phyloP scores from a whole-genome alignment of 179 eudicot species.

The Silene vulgaris region DNA sequence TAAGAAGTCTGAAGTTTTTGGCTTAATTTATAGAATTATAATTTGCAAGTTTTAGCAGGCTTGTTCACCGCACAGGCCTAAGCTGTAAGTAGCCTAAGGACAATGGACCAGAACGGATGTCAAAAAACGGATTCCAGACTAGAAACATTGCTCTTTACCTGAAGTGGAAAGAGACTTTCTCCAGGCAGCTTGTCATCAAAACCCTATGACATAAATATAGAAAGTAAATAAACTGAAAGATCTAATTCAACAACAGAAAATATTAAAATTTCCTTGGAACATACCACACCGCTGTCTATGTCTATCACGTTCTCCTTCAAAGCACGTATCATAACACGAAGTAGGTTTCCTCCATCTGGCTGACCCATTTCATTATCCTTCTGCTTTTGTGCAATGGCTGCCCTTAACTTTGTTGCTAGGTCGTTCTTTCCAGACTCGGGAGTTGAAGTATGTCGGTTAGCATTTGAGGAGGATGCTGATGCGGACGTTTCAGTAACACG shows the following conservation, averaged over 20 bases:
- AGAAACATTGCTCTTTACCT: constrained; percentile 41
- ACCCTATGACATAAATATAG: constrained; percentile 41
- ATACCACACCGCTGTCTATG: constrained; percentile 81
- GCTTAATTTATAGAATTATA: background rate
- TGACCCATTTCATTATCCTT: constrained; percentile 69
- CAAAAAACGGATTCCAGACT: background rate
- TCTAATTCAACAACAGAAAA: constrained; percentile 9
- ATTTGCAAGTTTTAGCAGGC: background rate
- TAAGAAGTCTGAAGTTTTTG: background rate
- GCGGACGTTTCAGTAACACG: constrained; percentile 54
- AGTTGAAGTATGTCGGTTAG: constrained; percentile 38
- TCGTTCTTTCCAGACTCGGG: constrained; percentile 55
- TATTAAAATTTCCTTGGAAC: constrained; percentile 20
- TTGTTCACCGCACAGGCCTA: background rate
- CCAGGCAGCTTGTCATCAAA: constrained; percentile 85
- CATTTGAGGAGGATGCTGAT: constrained; percentile 60
- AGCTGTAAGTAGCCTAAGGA: background rate
- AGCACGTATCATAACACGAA: constrained; percentile 79
- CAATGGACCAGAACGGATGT: constrained; percentile 3
- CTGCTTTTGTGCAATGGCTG: constrained; percentile 82
- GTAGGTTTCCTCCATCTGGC: constrained; percentile 71
- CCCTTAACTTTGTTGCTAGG: constrained; percentile 80
- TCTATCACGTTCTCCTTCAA: constrained; percentile 76
- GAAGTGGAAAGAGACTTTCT: constrained; percentile 82
- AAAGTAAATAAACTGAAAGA: background rate